These are phyloP conservation scores for Irpex lacteus DNA, from an alignment of 1,284 basidiomycete species.

Conservation along the genomic window DNA sequence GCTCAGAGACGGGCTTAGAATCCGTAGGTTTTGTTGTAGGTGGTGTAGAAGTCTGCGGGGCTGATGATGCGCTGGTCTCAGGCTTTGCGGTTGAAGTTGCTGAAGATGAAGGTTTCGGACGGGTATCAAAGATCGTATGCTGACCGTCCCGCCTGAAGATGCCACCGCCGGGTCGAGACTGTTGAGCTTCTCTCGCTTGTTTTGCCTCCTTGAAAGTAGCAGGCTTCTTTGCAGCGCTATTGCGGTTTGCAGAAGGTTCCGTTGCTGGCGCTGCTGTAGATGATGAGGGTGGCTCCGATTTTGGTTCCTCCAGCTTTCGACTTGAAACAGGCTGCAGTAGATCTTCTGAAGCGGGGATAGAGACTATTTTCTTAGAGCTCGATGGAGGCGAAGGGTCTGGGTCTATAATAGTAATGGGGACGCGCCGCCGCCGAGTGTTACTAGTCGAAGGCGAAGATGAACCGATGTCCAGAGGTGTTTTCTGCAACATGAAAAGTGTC, in stretches of 20 bases:
- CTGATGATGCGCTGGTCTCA: constrained; percentile 1
- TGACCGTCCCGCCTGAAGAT: constrained; percentile 27
- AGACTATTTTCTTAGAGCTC: constrained; percentile 7
- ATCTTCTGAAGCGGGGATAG: constrained; percentile 17
- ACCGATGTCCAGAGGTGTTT: constrained; percentile 21
- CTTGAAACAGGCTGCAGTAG: constrained; percentile 36
- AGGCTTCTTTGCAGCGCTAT: constrained; percentile 15
- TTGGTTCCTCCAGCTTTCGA: constrained; percentile 14
- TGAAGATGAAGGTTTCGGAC: constrained; percentile 6
- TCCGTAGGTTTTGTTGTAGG: background rate
- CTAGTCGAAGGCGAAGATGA: constrained; percentile 9
- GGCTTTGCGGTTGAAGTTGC: constrained; percentile 4
- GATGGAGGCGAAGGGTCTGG: constrained; percentile 16
- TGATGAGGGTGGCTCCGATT: constrained; percentile 9
- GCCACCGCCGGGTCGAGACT: constrained; percentile 20
- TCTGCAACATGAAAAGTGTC: constrained; percentile 7
- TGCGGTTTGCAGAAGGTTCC: background rate
- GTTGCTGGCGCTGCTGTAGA: constrained; percentile 21
- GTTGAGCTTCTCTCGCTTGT: constrained; percentile 40
- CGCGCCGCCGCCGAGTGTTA: constrained; percentile 45
- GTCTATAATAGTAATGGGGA: constrained; percentile 71
- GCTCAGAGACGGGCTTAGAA: background rate
- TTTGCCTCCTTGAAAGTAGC: constrained; percentile 54
- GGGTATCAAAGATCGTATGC: constrained; percentile 21
- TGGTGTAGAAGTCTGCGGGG: background rate